These are phyloP conservation scores for Citrus inodora DNA, from an alignment of 345 rosid genomes.

Conservation along the genomic window DNA sequence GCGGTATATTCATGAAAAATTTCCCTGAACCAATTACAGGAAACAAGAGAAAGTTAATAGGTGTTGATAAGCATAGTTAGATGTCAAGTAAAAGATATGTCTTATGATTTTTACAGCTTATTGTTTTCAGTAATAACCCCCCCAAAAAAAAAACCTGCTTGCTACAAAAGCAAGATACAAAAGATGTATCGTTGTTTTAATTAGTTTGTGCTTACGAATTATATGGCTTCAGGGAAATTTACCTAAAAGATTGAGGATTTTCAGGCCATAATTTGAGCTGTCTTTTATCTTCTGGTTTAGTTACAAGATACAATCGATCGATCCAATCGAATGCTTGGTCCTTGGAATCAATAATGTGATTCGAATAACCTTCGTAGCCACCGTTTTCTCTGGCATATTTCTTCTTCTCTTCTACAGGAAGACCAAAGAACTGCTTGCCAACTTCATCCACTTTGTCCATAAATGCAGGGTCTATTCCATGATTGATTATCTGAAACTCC, in stretches of 20 bases:
- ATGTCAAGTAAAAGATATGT: background rate
- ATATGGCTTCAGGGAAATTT: background rate
- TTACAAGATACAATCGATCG: constrained; percentile 51
- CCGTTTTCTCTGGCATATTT: constrained; percentile 48
- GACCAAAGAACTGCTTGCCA: constrained; percentile 49
- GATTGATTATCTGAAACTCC: constrained; percentile 49
- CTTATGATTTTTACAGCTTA: background rate
- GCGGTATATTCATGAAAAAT: constrained; percentile 36
- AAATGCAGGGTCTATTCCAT: constrained; percentile 48
- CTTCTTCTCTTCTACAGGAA: constrained; percentile 53
- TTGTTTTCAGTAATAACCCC: too few species aligned
- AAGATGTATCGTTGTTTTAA: too few species aligned
- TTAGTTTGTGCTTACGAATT: constrained; percentile 7
- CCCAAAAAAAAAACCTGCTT: too few species aligned
- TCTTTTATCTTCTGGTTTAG: constrained; percentile 46
- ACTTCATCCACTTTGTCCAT: constrained; percentile 49
- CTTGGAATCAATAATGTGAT: constrained; percentile 57
- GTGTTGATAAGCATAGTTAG: background rate
- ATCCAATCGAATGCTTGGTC: constrained; percentile 70
- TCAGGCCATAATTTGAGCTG: constrained; percentile 58
- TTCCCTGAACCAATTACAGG: constrained; percentile 26
- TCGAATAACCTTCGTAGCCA: constrained; percentile 68
- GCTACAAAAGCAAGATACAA: too few species aligned
- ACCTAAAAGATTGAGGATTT: constrained; percentile 54
- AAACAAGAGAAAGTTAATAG: background rate